Evolutionary conservation across 2,329 filamentous ascomycete species (phyloP).

Genomic region (Fusarium sp.): DNA sequence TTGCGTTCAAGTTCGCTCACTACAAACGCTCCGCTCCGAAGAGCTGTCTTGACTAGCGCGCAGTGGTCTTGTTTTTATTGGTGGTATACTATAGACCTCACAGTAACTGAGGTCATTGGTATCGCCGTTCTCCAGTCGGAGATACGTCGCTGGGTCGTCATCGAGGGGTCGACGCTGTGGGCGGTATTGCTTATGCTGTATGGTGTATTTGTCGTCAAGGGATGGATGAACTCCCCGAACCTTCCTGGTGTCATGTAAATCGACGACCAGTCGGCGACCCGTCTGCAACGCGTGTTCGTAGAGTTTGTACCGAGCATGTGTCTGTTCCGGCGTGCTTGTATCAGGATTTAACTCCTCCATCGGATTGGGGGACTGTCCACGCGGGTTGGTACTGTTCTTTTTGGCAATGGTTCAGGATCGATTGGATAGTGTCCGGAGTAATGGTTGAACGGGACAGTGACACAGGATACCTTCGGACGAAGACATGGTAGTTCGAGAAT

Average conservation of each 20-base stretch:
- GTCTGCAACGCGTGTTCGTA: neutral
- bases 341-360: rapidly evolving
- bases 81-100: neutral
- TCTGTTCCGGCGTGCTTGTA: rapidly evolving
- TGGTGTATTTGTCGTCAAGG: rapidly evolving
- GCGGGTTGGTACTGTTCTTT: no score
- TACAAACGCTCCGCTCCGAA: neutral
- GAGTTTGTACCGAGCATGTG: rapidly evolving
- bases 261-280: no score
- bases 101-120: neutral
- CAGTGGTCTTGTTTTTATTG: neutral
- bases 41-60: neutral
- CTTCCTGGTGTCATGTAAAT: rapidly evolving
- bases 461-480: no score
- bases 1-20: neutral
- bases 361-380: rapidly evolving
- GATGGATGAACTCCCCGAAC: neutral
- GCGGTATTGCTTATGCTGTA: rapidly evolving
- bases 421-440: no score
- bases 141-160: neutral
- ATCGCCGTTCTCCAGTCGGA: neutral
- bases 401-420: no score
- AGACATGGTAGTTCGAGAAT: no score
- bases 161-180: no score
- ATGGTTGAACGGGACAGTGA: no score